Evolutionary conservation across 257 asterid species (phyloP).

Genomic region (Solanum chmielewskii): DNA sequence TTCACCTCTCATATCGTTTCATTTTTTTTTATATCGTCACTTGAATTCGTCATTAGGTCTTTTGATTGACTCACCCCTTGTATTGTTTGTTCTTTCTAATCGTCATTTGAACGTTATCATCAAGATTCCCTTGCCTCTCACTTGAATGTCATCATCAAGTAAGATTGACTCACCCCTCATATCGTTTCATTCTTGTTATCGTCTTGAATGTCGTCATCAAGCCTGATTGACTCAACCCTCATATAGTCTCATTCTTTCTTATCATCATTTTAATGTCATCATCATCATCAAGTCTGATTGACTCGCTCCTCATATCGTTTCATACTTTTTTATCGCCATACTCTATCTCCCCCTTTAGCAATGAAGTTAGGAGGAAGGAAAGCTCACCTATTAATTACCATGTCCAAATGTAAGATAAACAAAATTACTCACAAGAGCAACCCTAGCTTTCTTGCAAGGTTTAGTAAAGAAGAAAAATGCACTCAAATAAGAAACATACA

Average conservation of each 20-base stretch:
- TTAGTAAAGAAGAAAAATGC: background rate
- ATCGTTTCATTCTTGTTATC: too few species aligned
- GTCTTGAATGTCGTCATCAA: too few species aligned
- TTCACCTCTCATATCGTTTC: background rate
- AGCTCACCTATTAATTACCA: background rate
- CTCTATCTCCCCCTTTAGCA: background rate
- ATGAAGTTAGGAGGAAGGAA: background rate
- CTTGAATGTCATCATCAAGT: too few species aligned
- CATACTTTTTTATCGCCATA: background rate
- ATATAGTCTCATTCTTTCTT: too few species aligned
- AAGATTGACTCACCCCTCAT: too few species aligned
- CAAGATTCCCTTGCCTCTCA: too few species aligned
- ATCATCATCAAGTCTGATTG: too few species aligned
- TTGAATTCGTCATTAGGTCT: too few species aligned
- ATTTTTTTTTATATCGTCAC: background rate
- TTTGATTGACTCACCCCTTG: background rate
- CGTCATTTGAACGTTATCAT: too few species aligned
- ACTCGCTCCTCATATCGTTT: background rate
- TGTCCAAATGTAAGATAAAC: background rate
- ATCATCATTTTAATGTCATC: too few species aligned
- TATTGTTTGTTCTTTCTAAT: too few species aligned
- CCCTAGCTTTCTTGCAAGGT: background rate
- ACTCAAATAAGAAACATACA: background rate
- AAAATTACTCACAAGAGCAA: background rate
- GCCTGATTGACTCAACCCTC: too few species aligned